phyloP scores from a whole-genome alignment of 2,329 filamentous ascomycete species.

The Diaporthe caulivora region DNA sequence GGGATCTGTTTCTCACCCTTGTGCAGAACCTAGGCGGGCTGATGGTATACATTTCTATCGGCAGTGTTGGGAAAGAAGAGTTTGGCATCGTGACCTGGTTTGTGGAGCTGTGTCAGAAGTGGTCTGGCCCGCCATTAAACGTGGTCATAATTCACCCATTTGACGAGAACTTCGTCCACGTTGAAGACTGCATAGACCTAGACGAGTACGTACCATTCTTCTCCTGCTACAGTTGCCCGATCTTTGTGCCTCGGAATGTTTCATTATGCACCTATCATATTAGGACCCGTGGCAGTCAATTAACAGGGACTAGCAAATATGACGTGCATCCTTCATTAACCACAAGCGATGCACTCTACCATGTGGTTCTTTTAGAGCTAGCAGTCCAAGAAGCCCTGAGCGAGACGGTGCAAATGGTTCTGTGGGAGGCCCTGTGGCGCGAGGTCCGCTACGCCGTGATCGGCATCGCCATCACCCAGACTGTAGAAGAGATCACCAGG shows the following conservation, averaged over 20 bases:
- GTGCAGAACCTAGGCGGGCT: conserved; percentile 42
- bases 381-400: conserved; percentile 40
- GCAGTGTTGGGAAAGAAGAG: conserved; percentile 45
- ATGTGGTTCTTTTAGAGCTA: conserved; percentile 45
- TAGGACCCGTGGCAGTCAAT: too few species aligned
- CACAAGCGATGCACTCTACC: conserved; percentile 47
- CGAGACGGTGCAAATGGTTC: conserved; percentile 43
- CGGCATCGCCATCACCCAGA: conserved; percentile 41
- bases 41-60: conserved; percentile 46
- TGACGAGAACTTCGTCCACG: conserved; percentile 42
- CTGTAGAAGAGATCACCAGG: conserved; percentile 38
- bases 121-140: conserved; percentile 44
- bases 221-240: too few species aligned
- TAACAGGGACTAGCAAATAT: conserved; percentile 38
- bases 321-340: conserved; percentile 47
- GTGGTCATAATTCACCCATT: conserved; percentile 47
- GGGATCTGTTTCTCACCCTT: conserved; percentile 43
- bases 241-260: too few species aligned
- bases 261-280: too few species aligned
- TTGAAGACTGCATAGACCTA: conserved; percentile 43
- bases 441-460: conserved; percentile 47
- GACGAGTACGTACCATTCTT: conserved; percentile 39
- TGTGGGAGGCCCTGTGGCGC: conserved; percentile 47
- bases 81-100: conserved; percentile 45
- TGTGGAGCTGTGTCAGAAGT: conserved; percentile 41